phyloP scores from a whole-genome alignment of 2,329 filamentous ascomycete genomes.

The Seiridium cupressi region DNA sequence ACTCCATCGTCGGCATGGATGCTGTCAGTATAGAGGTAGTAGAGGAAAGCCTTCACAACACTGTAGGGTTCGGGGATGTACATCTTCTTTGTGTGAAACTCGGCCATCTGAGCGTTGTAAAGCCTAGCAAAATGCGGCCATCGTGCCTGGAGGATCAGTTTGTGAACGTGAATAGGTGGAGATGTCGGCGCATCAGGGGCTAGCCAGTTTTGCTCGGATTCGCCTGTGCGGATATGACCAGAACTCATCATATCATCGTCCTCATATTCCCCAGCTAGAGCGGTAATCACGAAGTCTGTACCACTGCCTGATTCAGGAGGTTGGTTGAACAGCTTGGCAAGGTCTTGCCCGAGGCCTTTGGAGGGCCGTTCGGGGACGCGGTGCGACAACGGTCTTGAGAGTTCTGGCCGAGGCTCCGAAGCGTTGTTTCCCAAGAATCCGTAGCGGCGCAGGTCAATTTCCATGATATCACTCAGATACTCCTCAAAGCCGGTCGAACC shows the following conservation, averaged over 20 bases:
- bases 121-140: conserved; percentile 96
- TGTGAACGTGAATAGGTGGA: conserved; percentile 88
- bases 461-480: conserved; percentile 90
- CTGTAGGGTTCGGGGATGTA: conserved; percentile 96
- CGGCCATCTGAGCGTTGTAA: conserved; percentile 92
- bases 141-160: conserved; percentile 87
- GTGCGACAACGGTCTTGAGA: conserved; percentile 46
- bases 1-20: conserved; percentile 76
- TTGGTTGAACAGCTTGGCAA: conserved; percentile 84
- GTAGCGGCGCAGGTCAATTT: conserved; percentile 88
- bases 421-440: conserved; percentile 83
- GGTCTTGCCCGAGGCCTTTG: conserved; percentile 75
- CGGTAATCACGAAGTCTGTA: conserved; percentile 88
- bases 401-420: conserved; percentile 50
- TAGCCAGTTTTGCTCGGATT: conserved; percentile 54
- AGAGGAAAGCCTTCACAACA: conserved; percentile 90
- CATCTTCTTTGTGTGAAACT: conserved; percentile 96
- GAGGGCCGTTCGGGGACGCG: conserved; percentile 54
- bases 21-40: conserved; percentile 95
- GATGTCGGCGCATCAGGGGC: conserved; percentile 66
- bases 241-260: conserved; percentile 62
- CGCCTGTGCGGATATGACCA: conserved; percentile 44
- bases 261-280: conserved; percentile 74
- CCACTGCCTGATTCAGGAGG: conserved; percentile 81
- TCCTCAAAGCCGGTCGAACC: conserved; percentile 77